Evolutionary conservation across 148 eudicot species (phyloP), one percentile per base, ranked within the genome.

Genomic region (Dysphania ambrosioides): DNA sequence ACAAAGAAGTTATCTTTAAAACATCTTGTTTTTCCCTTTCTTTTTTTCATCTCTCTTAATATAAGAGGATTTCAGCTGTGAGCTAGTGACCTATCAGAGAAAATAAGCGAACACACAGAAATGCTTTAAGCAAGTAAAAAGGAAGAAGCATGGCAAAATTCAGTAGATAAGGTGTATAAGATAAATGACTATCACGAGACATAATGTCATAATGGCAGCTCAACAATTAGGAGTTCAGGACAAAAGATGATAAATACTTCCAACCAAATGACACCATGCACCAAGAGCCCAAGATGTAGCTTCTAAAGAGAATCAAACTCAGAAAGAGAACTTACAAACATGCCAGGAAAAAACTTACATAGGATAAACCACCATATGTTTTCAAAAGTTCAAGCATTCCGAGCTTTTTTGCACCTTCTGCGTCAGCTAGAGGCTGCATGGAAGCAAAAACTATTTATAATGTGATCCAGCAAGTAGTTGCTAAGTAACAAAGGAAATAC

Each of bases 351-450:
- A 59, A 79, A 86, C 99, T 92, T 87, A 95, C 99, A 82, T 81
- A 92, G 66, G 97, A 92, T 51, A 84, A 80, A 73, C 99, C 99
- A 15, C 99, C 99, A 72, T 87, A 81, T 42, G 92, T 77, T 78
- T 85, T 92, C 56, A 95, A 83, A 74, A 95, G 79, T 84, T 92
- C 99, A 66, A 90, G 85, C 93, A 92, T 89, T 57, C 79, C 74
- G 78, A 71, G 76, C 60, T 89, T 90, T 73, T 88, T 92, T 58
- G 97, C 97, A 87, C 99, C 99, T 83, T 92, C 99, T 15, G 99
- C 96, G 88, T 95, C 99, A 79, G 99, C 99, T 83, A 92, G 85
- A 84, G 99, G 99, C 99, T 95, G 96, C 73, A 92, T 66, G 62
- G 66, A 77, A 47, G 32, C 55, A 75, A 75, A 78, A 42, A 12